Evolutionary conservation across 2,329 filamentous ascomycete species (phyloP).

Genomic region (Samsoniella hepiali): DNA sequence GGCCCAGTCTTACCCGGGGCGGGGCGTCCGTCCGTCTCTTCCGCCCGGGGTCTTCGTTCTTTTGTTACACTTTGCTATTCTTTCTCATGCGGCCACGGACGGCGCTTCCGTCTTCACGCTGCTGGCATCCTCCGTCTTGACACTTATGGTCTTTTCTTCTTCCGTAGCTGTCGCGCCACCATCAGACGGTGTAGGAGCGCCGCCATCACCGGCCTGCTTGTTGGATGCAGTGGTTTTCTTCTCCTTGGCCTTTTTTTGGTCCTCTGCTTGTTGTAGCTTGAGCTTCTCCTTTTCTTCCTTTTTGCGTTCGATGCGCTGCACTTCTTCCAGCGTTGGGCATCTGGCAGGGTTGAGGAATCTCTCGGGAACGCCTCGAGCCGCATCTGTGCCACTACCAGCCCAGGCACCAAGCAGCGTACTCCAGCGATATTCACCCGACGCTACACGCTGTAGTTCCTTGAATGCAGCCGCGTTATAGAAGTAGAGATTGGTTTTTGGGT

Average conservation of each 20-base stretch:
- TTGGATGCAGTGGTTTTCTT: neutral
- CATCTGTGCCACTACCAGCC: slow-evolving; percentile 63
- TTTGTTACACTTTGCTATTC: neutral
- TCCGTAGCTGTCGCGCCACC: neutral
- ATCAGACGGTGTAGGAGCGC: neutral
- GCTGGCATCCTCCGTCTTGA: neutral
- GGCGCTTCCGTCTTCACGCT: neutral
- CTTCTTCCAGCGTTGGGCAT: slow-evolving; percentile 21
- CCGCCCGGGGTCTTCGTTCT: neutral
- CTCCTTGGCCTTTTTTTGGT: slow-evolving; percentile 22
- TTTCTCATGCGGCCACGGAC: neutral
- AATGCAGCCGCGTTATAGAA: slow-evolving; percentile 80
- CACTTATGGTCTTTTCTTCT: neutral
- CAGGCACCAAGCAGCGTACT: slow-evolving; percentile 78
- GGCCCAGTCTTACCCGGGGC: neutral
- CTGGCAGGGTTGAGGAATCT: slow-evolving; percentile 57
- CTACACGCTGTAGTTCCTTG: slow-evolving; percentile 72
- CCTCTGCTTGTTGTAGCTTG: slow-evolving; percentile 17
- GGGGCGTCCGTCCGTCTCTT: too few species aligned
- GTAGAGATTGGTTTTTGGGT: slow-evolving; percentile 77
- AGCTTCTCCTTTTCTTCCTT: slow-evolving; percentile 23
- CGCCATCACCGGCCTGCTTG: neutral
- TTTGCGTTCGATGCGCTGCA: slow-evolving; percentile 25
- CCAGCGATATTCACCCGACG: slow-evolving; percentile 75
- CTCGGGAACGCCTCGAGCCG: slow-evolving; percentile 75